phyloP scores from a whole-genome alignment of 495 filamentous ascomycete genomes.

The Lentithecium fluviatile region DNA sequence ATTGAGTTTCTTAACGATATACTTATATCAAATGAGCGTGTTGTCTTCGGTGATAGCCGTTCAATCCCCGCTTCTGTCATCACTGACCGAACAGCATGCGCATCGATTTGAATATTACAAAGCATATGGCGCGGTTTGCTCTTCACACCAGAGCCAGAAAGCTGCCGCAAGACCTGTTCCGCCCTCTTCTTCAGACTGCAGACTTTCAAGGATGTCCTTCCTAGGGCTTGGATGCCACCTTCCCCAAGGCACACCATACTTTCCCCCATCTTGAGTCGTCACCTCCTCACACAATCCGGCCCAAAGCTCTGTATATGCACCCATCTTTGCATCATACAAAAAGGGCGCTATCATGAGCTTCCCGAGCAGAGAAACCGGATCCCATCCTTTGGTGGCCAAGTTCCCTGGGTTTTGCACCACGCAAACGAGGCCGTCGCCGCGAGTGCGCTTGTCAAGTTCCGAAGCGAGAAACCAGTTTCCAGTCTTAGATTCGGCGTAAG shows the following conservation, averaged over 20 bases:
- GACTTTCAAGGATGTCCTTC: conserved; percentile 39
- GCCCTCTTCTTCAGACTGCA: conserved; percentile 40
- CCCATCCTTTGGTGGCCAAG: conserved; percentile 5
- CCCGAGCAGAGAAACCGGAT: background rate
- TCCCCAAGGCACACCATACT: conserved; percentile 48
- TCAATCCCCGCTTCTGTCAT: no score
- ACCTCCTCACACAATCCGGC: conserved; percentile 47
- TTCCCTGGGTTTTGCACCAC: conserved; percentile 48
- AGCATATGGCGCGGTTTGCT: conserved; percentile 29
- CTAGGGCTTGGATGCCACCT: conserved; percentile 26
- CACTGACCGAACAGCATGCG: no score
- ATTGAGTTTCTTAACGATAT: no score
- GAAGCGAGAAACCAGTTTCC: conserved; percentile 17
- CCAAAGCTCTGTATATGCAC: conserved; percentile 49
- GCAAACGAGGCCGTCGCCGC: conserved; percentile 41
- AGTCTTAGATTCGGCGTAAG: conserved; percentile 7
- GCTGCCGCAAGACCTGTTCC: conserved; percentile 41
- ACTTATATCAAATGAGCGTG: no score
- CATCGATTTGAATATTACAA: no score
- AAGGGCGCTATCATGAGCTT: background rate
- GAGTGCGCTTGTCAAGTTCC: conserved; percentile 8
- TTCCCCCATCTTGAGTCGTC: conserved; percentile 38
- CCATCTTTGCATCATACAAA: conserved; percentile 31
- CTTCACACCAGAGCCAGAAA: conserved; percentile 46
- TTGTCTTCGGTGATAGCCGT: no score